Evolutionary conservation across 192 early-diverging fungal species (phyloP).

Genomic region (Allomyces arbusculus): DNA sequence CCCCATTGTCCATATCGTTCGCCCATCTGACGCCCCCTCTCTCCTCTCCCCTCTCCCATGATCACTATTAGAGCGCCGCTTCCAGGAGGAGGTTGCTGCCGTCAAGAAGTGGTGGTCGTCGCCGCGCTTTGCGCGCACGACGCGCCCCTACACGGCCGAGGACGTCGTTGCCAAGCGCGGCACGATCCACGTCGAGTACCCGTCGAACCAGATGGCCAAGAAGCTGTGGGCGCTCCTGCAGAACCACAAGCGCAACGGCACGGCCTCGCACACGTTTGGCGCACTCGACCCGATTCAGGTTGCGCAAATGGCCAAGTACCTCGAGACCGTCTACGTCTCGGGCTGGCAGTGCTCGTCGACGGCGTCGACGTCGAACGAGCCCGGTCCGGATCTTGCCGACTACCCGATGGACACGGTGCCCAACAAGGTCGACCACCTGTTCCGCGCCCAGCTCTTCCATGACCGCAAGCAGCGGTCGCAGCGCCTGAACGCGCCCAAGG

Average conservation of each 20-base stretch:
- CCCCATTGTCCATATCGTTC: too few species aligned
- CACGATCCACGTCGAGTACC: conserved; percentile 43
- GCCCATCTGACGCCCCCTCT: too few species aligned
- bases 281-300: conserved; percentile 87
- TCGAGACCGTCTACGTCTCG: conserved; percentile 92
- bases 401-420: conserved; percentile 96
- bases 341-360: conserved; percentile 97
- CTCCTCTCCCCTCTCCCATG: too few species aligned
- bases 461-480: conserved; percentile 89
- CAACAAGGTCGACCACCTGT: conserved; percentile 96
- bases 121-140: conserved; percentile 58
- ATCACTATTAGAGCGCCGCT: conserved; percentile 20
- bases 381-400: conserved; percentile 93
- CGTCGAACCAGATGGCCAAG: conserved; percentile 73
- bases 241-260: conserved; percentile 50
- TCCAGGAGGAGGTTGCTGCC: conserved; percentile 57
- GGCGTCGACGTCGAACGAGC: conserved; percentile 83
- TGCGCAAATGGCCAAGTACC: conserved; percentile 87
- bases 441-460: conserved; percentile 92
- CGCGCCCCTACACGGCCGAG: conserved; percentile 68
- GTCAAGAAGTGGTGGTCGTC: conserved; percentile 78
- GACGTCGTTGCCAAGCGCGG: conserved; percentile 79
- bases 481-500: conserved; percentile 43
- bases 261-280: conserved; percentile 82
- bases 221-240: conserved; percentile 76